Base-by-base conservation (phyloP, 2,329 filamentous ascomycete species). In the Nothophaeocryptopus gaeumannii region DNA sequence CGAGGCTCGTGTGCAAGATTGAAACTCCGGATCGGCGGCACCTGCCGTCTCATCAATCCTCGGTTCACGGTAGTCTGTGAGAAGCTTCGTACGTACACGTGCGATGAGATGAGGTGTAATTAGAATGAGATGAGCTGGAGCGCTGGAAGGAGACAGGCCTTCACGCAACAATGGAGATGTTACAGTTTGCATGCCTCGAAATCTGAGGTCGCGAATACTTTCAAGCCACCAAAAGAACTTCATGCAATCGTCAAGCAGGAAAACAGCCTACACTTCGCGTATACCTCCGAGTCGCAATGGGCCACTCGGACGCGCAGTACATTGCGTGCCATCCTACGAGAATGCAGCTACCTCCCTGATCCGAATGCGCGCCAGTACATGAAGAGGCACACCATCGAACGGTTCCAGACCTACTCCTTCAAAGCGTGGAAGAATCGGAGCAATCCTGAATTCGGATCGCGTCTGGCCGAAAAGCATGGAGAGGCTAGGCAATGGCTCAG, bases 261-360 rank as follows among this genome's bases (percentile, higher is more conserved):
- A 13, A 20, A 47, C 30, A 26, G 11, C 40, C 5, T 45, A 5
- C 50, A 48, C 14, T 15, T 53, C 14, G 30, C 44, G 15, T 48
- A 39, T 14, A 37, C 45, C 15, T n/a, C 15, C 31, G 35, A 54
- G 38, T 38, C 52, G 45, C 45, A 50, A 39, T 51, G 54, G n/a
- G 37, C 49, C 9, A 39, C 14, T 15, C 15, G 58, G 45, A 59
- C 70, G 20, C 59, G 72, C 20, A 75, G 78, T 60, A 67, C 82
- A 39, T 72, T 81, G 55, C 78, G 82, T 41, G 72, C 75, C 16
- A 72, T 82, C 8, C 74, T 84, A 34, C 77, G 82, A 51, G 78
- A 84, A 68, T 74, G 74, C 54, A 75, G 77, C 47, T 84, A 84
- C 59, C 75, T 85, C 34, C 81, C 82, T 26, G 81, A 84, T 60